Percentiles rank a stretch among this genome's conserved stretches.
Conservation (phyloP, 2,329 filamentous ascomycete genomes). For the Pestalotiopsis sp. region DNA sequence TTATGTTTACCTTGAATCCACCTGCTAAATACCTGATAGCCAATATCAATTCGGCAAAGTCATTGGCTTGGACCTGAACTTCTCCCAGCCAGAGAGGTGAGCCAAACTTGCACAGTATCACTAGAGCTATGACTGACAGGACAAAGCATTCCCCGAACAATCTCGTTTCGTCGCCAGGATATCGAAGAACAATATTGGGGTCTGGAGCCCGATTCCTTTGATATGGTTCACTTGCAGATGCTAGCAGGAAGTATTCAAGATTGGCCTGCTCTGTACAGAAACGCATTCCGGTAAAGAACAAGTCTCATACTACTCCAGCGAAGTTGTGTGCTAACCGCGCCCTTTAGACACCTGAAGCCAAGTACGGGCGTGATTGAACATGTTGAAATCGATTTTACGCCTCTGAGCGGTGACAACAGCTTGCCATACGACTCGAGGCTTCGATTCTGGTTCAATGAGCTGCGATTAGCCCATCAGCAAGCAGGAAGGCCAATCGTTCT, state of each 20-base stretch:
- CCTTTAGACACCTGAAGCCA: constrained; percentile 71
- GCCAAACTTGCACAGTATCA: neutral
- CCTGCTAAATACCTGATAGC: constrained; percentile 1
- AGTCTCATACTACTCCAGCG: neutral
- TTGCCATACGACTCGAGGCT: constrained; percentile 61
- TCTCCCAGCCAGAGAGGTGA: constrained; percentile 39
- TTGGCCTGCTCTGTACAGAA: constrained; percentile 76
- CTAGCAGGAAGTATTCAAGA: constrained; percentile 76
- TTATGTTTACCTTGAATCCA: neutral
- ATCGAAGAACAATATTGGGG: constrained; percentile 74
- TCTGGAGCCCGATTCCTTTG: constrained; percentile 60
- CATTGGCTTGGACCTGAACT: constrained; percentile 39
- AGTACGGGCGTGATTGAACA: constrained; percentile 80
- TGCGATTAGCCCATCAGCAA: constrained; percentile 69
- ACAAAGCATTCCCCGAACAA: constrained; percentile 69
- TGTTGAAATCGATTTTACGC: constrained; percentile 83
- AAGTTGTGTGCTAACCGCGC: constrained; percentile 21
- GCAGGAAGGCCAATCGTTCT: constrained; percentile 68
- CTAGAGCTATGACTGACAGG: constrained; percentile 11
- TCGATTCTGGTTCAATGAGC: constrained; percentile 68
- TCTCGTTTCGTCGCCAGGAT: constrained; percentile 72
- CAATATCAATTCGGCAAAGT: constrained; percentile 18
- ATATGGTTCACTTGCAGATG: constrained; percentile 83
- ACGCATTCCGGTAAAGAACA: constrained; percentile 62
- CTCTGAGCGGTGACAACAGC: constrained; percentile 70